Evolutionary conservation across 352 stramenopile species (phyloP).

Genomic region (Phytophthora fragariaefolia): DNA sequence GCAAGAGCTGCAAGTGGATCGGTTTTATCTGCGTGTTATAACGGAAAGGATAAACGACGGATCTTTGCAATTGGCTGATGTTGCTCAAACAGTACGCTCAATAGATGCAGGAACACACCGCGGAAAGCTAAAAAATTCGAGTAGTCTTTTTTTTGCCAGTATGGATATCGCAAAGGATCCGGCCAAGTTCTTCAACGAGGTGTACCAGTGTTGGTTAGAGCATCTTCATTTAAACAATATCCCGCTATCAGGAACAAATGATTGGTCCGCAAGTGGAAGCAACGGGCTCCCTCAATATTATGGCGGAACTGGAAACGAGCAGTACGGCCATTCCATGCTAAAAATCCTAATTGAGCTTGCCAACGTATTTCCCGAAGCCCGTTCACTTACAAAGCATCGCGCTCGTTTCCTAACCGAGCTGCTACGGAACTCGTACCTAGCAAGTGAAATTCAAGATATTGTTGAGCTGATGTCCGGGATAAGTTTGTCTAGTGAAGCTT

Average conservation of each 20-base stretch:
- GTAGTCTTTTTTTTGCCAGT: conserved; percentile 67
- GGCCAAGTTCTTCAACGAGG: conserved; percentile 71
- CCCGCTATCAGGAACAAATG: conserved; percentile 39
- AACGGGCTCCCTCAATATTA: conserved; percentile 34
- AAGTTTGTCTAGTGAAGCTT: conserved; percentile 47
- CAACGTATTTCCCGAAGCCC: conserved; percentile 61
- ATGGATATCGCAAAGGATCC: conserved; percentile 72
- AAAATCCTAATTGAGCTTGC: conserved; percentile 76
- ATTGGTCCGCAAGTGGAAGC: conserved; percentile 45
- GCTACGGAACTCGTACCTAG: conserved; percentile 57
- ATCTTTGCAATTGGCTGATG: conserved; percentile 63
- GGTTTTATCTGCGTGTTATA: conserved; percentile 79
- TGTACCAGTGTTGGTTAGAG: conserved; percentile 87
- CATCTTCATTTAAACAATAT: conserved; percentile 60
- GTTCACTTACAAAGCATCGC: conserved; percentile 50
- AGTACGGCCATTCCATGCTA: conserved; percentile 65
- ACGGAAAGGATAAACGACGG: conserved; percentile 73
- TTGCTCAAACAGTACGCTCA: conserved; percentile 49
- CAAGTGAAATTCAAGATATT: conserved; percentile 66
- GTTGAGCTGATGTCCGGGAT: conserved; percentile 68
- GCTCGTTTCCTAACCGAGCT: conserved; percentile 60
- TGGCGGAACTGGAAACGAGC: conserved; percentile 39
- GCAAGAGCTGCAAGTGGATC: conserved; percentile 68
- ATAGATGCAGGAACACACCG: conserved; percentile 51
- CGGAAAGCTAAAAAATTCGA: conserved; percentile 51